Conservation (phyloP, 768 basidiomycete genomes). For the Tricholoma furcatifolium region DNA sequence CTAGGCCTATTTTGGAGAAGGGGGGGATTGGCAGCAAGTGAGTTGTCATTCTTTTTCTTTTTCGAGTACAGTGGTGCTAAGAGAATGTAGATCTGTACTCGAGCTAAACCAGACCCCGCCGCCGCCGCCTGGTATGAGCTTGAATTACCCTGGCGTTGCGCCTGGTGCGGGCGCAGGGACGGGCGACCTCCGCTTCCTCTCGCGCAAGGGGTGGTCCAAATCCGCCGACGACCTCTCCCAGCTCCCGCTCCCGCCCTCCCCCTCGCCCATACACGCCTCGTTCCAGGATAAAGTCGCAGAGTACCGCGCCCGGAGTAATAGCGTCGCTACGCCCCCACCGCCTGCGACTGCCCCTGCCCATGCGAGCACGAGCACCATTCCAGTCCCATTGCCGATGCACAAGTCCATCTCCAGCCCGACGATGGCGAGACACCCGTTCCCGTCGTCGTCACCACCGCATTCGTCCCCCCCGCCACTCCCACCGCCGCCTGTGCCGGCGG, state of each 20-base stretch:
- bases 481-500: conserved; percentile 31
- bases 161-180: conserved; percentile 28
- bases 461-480: conserved; percentile 14
- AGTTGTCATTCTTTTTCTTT: conserved; percentile 21
- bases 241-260: conserved; percentile 33
- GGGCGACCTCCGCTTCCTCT: conserved; percentile 70
- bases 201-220: conserved; percentile 74
- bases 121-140: conserved; percentile 36
- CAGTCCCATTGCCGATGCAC: conserved; percentile 28
- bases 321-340: conserved; percentile 54
- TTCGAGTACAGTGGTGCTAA: neutral
- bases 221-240: conserved; percentile 78
- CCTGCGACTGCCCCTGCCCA: conserved; percentile 31
- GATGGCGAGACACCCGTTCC: conserved; percentile 25
- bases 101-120: conserved; percentile 48
- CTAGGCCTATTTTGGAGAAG: conserved; percentile 69
- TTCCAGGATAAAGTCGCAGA: conserved; percentile 65
- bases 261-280: conserved; percentile 41
- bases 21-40: conserved; percentile 50
- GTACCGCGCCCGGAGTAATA: conserved; percentile 62
- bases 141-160: conserved; percentile 29
- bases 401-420: too few species aligned
- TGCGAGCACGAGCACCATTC: conserved; percentile 34
- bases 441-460: conserved; percentile 27
- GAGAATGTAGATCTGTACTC: conserved; percentile 53